Base-by-base conservation (phyloP, 108 stramenopile species). In the Nannochloropsis oceanica region DNA sequence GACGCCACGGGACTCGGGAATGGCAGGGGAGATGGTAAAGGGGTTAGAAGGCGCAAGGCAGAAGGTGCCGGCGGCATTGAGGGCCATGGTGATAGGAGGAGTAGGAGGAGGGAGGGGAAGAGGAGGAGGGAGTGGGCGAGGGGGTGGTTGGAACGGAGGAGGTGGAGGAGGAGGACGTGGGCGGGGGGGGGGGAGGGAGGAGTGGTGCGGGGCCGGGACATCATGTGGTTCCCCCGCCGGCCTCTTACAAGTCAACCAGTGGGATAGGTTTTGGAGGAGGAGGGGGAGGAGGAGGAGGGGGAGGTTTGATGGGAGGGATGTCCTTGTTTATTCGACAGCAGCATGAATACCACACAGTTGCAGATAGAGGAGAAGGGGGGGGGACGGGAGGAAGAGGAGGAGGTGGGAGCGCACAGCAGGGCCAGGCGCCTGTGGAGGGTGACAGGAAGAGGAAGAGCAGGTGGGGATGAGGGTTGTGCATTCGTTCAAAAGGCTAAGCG, bases 51-150 rank as follows among this genome's bases (percentile, higher is more conserved):
- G 79, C 80, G 84, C 84, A 24, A 20, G 87, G 14, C 43, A 82
- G 25, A 34, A 87, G 42, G 85, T 89, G 14, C 80, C 84, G 43
- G 12, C 43, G 20, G 88, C 89, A 43, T 26, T 90, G 14, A 86
- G 89, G 12, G 25, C 86, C 13, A 89, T 86, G 84, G 89, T 89
- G 27, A 59, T 88, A 44, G 84, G 59, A 0, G 59, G 59, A 73
- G 59, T 2, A n/a, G n/a, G 59, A n/a, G 59, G 59, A n/a, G 59
- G 59, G n/a, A 34, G 34, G 34, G 59, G 59, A 73, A 18, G n/a
- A n/a, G 59, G 59, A n/a, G 59, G 59, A 73, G 59, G 59, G 59
- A 73, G 59, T 2, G 59, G 59, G 59, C 5, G 59, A 73, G 59
- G 59, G n/a, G 22, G 8, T 18, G 59, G 59, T 18, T 18, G 59